Evolutionary conservation across 164 flowering plant genomes (phyloP).

Genomic region (Umbilicus rupestris): DNA sequence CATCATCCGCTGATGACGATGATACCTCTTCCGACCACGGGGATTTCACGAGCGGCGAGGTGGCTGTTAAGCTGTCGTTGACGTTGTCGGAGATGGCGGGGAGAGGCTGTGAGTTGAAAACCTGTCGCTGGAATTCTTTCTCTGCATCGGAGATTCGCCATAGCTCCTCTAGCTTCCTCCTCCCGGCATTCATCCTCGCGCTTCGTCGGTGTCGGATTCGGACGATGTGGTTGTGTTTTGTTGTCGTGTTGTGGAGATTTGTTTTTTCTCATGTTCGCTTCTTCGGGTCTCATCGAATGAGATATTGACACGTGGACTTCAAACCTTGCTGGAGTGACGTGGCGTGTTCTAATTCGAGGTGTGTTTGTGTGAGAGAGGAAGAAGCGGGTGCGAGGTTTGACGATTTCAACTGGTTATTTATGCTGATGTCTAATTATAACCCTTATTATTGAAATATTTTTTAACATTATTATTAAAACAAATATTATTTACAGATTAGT

Average conservation of each 20-base stretch:
- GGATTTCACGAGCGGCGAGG: neutral
- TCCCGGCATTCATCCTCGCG: neutral
- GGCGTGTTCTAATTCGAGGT: neutral
- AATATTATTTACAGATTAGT: no score
- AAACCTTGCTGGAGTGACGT: neutral
- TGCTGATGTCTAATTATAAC: neutral
- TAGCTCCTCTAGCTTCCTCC: constrained; percentile 2
- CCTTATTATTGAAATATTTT: no score
- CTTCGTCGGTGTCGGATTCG: no score
- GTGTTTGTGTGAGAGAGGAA: neutral
- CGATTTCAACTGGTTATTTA: neutral
- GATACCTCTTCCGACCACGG: neutral
- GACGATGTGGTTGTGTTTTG: no score
- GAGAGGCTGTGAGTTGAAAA: constrained; percentile 4
- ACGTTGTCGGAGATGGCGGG: neutral
- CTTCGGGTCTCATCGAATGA: no score
- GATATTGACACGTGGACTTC: no score
- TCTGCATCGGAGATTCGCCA: constrained; percentile 3
- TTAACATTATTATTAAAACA: no score
- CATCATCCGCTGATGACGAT: neutral
- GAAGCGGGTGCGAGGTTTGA: neutral
- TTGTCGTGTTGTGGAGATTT: no score
- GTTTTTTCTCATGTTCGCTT: no score
- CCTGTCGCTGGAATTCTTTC: neutral
- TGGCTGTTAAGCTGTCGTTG: neutral